A percentile compares a stretch with the other conserved stretches of the same genome.
Evolutionary conservation across 2,329 filamentous ascomycete genomes (phyloP).

Genomic region (Hymenoscyphus occultus): DNA sequence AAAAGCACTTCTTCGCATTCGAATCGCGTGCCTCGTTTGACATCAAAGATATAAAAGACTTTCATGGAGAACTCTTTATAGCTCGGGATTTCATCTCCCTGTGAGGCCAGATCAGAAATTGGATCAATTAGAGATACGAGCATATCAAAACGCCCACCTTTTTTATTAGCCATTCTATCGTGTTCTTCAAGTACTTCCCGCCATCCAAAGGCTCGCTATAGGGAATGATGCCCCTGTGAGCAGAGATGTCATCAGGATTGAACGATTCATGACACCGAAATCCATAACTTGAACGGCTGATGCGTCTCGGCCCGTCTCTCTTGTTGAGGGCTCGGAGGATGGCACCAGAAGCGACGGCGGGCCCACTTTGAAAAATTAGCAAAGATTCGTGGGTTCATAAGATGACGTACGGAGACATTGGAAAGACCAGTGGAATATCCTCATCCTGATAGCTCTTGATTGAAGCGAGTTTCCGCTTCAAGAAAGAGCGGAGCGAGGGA

Average conservation of each 20-base stretch:
- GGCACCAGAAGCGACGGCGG: conserved; percentile 16
- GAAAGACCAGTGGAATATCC: conserved; percentile 4
- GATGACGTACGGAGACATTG: not conserved
- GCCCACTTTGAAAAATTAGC: conserved; percentile 11
- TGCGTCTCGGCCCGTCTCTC: conserved; percentile 17
- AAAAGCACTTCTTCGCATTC: conserved; percentile 17
- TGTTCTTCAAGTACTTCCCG: conserved; percentile 15
- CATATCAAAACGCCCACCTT: conserved; percentile 11
- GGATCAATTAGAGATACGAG: not conserved
- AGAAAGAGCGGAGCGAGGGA: conserved; percentile 7
- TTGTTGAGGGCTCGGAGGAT: conserved; percentile 22
- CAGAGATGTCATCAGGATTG: conserved; percentile 7
- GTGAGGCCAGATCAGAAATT: not conserved
- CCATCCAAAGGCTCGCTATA: conserved; percentile 13
- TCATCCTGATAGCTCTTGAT: not conserved
- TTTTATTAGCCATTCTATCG: conserved; percentile 19
- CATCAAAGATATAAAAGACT: conserved; percentile 14
- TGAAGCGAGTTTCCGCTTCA: not conserved
- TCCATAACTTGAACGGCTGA: conserved; percentile 17
- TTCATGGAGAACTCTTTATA: conserved; percentile 8
- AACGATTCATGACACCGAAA: conserved; percentile 16
- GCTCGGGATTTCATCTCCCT: conserved; percentile 12
- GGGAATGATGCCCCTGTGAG: not conserved
- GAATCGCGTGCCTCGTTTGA: conserved; percentile 7
- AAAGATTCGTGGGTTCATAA: not conserved